Evolutionary conservation across 2,329 filamentous ascomycete species (phyloP).

Genomic region (Aspergillus clavatus): DNA sequence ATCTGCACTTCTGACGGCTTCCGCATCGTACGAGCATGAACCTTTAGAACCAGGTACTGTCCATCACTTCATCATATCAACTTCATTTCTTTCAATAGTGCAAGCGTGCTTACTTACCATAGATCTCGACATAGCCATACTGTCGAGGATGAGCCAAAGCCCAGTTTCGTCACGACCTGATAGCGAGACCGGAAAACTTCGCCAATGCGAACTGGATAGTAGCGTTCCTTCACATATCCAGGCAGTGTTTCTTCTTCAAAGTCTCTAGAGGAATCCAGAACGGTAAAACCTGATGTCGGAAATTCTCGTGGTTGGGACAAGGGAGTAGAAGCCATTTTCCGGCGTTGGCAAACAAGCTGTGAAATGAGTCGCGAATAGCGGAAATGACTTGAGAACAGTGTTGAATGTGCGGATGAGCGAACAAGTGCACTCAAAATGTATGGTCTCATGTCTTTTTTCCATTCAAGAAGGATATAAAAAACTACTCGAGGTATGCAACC

Average conservation of each 20-base stretch:
- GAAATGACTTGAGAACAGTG: too few relatives aligned
- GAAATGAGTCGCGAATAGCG: background rate
- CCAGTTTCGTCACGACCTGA: conserved; percentile 22
- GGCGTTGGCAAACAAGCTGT: background rate
- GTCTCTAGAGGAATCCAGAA: conserved; percentile 3
- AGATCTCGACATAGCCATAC: conserved; percentile 22
- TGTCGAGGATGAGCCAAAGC: conserved; percentile 21
- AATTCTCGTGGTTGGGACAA: conserved; percentile 11
- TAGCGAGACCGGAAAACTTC: conserved; percentile 18
- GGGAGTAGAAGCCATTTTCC: conserved; percentile 1
- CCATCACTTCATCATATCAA: conserved; percentile 9
- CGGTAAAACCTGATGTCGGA: conserved; percentile 10
- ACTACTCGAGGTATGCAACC: too few relatives aligned
- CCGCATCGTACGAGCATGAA: conserved; percentile 11
- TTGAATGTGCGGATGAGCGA: too few relatives aligned
- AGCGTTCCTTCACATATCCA: conserved; percentile 11
- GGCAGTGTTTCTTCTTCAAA: conserved; percentile 16
- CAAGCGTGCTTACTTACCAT: conserved; percentile 5
- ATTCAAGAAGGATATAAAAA: too few relatives aligned
- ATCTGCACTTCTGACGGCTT: conserved; percentile 21
- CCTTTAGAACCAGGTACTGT: conserved; percentile 14
- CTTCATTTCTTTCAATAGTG: background rate
- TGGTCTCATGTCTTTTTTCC: too few relatives aligned
- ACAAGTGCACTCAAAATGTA: too few relatives aligned
- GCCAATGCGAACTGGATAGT: conserved; percentile 14